Evolutionary conservation across 345 rosid species (phyloP).

Genomic region (Eucalyptus sp.): DNA sequence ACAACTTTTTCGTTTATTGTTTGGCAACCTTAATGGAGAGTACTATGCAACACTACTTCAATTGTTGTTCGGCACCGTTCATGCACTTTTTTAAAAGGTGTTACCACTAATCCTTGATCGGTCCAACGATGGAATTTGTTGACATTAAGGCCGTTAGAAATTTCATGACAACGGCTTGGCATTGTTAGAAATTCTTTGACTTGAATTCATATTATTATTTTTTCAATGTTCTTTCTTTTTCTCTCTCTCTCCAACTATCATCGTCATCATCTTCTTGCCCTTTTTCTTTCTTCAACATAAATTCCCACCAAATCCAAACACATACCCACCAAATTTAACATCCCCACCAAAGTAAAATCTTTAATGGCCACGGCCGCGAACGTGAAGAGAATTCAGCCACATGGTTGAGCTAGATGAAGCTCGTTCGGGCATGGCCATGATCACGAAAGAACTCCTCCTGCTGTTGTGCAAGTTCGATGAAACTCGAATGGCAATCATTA

Average conservation of each 20-base stretch:
- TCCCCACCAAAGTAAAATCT: background rate
- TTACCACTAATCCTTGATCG: background rate
- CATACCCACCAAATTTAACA: background rate
- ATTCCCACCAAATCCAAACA: background rate
- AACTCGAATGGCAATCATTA: background rate
- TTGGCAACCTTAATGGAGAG: accelerated
- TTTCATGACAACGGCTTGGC: background rate
- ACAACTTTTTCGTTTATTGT: background rate
- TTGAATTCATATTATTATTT: background rate
- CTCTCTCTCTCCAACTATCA: background rate
- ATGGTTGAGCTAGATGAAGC: background rate
- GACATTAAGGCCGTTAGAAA: background rate
- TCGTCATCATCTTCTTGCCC: background rate
- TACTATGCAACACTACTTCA: background rate
- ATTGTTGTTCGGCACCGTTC: background rate
- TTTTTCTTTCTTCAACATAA: background rate
- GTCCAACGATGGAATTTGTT: background rate
- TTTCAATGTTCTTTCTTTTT: background rate
- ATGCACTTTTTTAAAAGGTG: background rate
- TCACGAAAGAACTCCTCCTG: background rate
- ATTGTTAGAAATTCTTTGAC: background rate
- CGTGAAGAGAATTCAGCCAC: background rate
- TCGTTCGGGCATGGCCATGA: background rate
- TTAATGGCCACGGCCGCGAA: background rate
- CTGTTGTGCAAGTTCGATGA: background rate